Conservation (phyloP, 2,329 filamentous ascomycete species). For the Ceratocystis lukuohia region DNA sequence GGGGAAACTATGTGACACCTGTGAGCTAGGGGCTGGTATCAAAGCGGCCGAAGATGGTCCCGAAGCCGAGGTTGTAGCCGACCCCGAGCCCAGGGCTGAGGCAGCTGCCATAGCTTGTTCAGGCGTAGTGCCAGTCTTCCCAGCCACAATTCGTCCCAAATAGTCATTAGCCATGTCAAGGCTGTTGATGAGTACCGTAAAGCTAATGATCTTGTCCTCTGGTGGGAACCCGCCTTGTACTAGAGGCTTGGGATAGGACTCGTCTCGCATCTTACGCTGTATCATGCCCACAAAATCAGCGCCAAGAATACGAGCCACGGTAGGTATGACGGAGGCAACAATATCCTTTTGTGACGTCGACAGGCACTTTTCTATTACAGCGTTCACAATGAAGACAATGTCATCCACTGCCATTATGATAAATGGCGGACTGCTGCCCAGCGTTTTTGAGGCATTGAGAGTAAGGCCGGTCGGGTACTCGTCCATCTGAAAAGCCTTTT, state of each 20-base stretch:
- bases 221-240: conserved; percentile 72
- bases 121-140: conserved; percentile 41
- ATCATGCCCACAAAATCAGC: conserved; percentile 94
- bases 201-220: conserved; percentile 76
- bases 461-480: conserved; percentile 71
- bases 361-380: conserved; percentile 73
- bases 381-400: conserved; percentile 98
- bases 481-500: conserved; percentile 94
- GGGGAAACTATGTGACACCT: conserved; percentile 57
- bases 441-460: conserved; percentile 55
- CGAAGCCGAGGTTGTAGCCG: neutral
- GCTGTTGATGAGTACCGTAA: conserved; percentile 90
- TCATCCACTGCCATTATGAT: conserved; percentile 95
- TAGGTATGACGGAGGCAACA: conserved; percentile 63
- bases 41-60: neutral
- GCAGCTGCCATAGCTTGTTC: conserved; percentile 23
- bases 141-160: conserved; percentile 67
- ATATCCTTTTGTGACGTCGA: conserved; percentile 74
- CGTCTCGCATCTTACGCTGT: conserved; percentile 93
- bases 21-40: conserved; percentile 26
- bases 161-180: conserved; percentile 89
- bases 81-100: neutral
- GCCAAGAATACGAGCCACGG: conserved; percentile 64
- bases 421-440: conserved; percentile 69
- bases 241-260: conserved; percentile 71